Evolutionary conservation across 441 rosid species (phyloP), one percentile per base, ranked within the genome.

Genomic region (Jatropha multifida): DNA sequence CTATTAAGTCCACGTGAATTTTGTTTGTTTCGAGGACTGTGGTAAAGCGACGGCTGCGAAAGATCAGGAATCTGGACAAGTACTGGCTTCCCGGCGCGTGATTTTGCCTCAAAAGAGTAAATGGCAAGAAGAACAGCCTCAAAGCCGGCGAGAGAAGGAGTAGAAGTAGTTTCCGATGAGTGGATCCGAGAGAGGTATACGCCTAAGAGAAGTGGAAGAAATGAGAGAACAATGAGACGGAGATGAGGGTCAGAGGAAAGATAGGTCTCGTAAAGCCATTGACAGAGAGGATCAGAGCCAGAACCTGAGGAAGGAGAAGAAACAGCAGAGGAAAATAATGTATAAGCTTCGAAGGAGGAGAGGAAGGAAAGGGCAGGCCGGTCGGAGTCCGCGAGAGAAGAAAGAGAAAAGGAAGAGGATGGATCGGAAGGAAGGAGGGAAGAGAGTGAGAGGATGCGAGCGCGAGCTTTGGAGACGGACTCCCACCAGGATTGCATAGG

Each of bases 401-500:
- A 88, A 63, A 92, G 80, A 72, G 92, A 76, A 42, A 83, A 76
- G 62, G 85, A 78, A n/a, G 79, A 74, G 69, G 65, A 26, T 12
- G 76, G 74, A 66, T 71, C 70, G 55, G 79, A 74, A 0, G 90
- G 83, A 78, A 92, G 88, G 73, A 92, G 79, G 55, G 88, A 64
- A 20, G 97, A 86, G 6, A 94, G 90, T 14, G 94, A 74, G 73
- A 92, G 90, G 73, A 94, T 88, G 56, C 86, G 90, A 63, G 98
- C 78, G 41, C 95, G 93, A 26, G 94, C 95, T 81, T 90, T 92
- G 56, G 98, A 94, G 77, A 94, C 81, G 49, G 97, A 90, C 77
- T 94, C 98, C 97, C 97, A 94, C 97, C 97, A 92, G 2, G 98
- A 90, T 65, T 94, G 98, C 93, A 92, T 88, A 4, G 97, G 94